Evolutionary conservation across 176 grass and related monocot genomes (phyloP).

Genomic region (Hyparrhenia diplandra): DNA sequence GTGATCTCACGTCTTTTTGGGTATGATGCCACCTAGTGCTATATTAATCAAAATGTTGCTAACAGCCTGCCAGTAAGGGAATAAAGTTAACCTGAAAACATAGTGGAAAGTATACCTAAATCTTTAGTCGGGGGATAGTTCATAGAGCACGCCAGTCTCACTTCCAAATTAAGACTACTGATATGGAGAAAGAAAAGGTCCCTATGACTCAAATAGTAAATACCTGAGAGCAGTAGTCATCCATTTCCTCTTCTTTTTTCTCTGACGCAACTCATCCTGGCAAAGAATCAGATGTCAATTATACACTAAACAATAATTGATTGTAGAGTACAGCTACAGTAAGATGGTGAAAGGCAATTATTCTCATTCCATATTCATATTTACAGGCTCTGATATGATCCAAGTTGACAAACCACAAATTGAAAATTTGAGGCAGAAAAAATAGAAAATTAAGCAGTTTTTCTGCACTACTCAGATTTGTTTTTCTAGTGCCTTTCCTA

Average conservation of each 20-base stretch:
- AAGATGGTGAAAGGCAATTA: slow-evolving; percentile 21
- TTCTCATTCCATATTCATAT: slow-evolving; percentile 17
- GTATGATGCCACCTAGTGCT: background rate
- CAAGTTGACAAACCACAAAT: slow-evolving; percentile 8
- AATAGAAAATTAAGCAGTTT: background rate
- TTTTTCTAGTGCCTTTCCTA: background rate
- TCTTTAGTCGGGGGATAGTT: background rate
- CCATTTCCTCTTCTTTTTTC: slow-evolving; percentile 97
- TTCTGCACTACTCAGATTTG: background rate
- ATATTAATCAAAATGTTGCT: background rate
- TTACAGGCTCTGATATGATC: background rate
- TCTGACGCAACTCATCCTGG: slow-evolving; percentile 91
- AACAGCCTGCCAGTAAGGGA: background rate
- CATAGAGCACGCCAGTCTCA: background rate
- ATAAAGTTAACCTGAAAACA: background rate
- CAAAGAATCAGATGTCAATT: slow-evolving; percentile 29
- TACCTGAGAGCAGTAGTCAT: slow-evolving; percentile 99
- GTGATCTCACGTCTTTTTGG: background rate
- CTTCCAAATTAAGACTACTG: background rate
- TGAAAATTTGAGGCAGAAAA: slow-evolving; percentile 5
- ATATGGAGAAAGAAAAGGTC: background rate
- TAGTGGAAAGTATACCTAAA: background rate
- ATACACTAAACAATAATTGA: slow-evolving; percentile 4
- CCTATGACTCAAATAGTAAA: background rate
- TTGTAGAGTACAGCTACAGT: background rate